Base-by-base conservation (phyloP, 2,329 filamentous ascomycete species). In the Monosporascus sp. region DNA sequence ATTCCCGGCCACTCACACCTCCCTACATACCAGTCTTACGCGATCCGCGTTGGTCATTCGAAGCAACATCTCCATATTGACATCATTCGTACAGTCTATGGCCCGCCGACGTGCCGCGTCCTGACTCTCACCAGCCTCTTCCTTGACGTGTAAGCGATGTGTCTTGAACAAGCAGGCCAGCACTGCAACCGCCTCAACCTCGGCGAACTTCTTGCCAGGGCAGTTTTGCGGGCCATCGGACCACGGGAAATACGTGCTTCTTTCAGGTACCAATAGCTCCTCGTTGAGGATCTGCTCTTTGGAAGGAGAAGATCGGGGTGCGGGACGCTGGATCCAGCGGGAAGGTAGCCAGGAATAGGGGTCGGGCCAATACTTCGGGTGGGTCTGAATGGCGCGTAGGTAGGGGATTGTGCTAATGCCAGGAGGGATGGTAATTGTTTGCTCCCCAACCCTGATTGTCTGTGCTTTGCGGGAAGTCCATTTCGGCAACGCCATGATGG, bases 131-230 rank as follows among this genome's bases (percentile, higher is more conserved):
- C 52, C 52, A 3, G 20, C 7, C 3, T 47, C 19, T 27, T 31
- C 52, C 46, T 56, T 57, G 0, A 58, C 41, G 7, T 7, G 11
- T 6, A 64, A 16, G 16, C 57, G 56, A 27, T 62, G 56, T 5
- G 3, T 1, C 8, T 45, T 27, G 16, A 62, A 56, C 3, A 64
- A 17, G 9, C 53, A 53, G 2, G 61, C 63, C 4, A 64, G 11
- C 3, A 60, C 60, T 1, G 59, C 63, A 1, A 60, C 59, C 0
- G 37, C 56, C 36, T 64, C 57, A 1, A 64, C 61, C 51, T 55
- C 56, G 22, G 60, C 49, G 40, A 64, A 64, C 27, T 61, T 60
- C 40, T 52, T 62, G 8, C 56, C 55, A 3, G 61, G 60, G 44
- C 60, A 64, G 36, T 55, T 57, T 43, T 61, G 61, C 0, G 57